phyloP scores from a whole-genome alignment of 495 filamentous ascomycete genomes.

The Penicillium odoratum region DNA sequence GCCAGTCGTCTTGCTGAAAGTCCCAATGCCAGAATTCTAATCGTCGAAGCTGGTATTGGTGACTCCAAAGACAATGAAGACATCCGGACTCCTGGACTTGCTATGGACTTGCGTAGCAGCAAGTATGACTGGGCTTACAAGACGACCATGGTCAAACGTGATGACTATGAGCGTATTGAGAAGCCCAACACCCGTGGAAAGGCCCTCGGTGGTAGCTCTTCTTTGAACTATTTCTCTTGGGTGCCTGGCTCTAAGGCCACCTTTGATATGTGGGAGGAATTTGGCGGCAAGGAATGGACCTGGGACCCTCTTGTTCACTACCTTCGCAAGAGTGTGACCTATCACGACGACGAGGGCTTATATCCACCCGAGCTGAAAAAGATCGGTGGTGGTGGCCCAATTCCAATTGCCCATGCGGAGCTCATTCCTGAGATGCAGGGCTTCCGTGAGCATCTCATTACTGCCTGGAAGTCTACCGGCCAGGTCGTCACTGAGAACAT shows the following conservation, averaged over 20 bases:
- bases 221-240: conserved; percentile 59
- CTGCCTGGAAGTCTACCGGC: conserved; percentile 59
- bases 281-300: conserved; percentile 57
- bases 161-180: conserved; percentile 61
- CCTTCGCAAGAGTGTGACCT: conserved; percentile 56
- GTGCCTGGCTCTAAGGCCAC: conserved; percentile 53
- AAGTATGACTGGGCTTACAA: conserved; percentile 64
- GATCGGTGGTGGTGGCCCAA: conserved; percentile 50
- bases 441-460: conserved; percentile 56
- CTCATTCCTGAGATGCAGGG: conserved; percentile 52
- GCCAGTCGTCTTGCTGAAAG: conserved; percentile 60
- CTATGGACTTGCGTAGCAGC: conserved; percentile 44
- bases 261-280: conserved; percentile 58
- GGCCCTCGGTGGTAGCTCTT: conserved; percentile 52
- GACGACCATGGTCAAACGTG: conserved; percentile 60
- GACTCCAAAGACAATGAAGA: conserved; percentile 41
- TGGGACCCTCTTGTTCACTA: conserved; percentile 54
- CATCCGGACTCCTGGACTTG: conserved; percentile 46
- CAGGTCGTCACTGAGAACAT: conserved; percentile 53
- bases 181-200: conserved; percentile 62
- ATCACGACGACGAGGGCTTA: conserved; percentile 51
- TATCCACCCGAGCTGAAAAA: conserved; percentile 41
- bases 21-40: conserved; percentile 48
- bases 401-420: conserved; percentile 58
- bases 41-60: conserved; percentile 53